Evolutionary conservation across 345 rosid genomes (phyloP).

Genomic region (Rhizophora mangle): DNA sequence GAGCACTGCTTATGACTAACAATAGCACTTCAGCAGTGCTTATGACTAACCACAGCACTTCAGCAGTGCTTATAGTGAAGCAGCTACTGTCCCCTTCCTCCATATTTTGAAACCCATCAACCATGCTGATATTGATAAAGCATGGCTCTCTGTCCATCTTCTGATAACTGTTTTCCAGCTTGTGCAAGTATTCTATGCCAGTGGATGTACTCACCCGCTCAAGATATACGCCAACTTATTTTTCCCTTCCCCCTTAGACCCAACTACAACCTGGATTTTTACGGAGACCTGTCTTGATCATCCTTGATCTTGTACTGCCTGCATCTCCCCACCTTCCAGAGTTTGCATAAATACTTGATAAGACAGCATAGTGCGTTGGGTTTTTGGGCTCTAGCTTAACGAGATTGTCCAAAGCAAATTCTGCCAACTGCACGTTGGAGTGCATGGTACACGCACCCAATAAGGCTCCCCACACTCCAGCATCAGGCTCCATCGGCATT

Average conservation of each 20-base stretch:
- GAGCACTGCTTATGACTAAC: no score
- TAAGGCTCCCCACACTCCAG: constrained; percentile 64
- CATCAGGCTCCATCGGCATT: constrained; percentile 56
- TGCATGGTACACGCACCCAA: constrained; percentile 51
- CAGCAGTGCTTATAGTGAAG: no score
- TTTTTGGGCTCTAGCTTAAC: constrained; percentile 51
- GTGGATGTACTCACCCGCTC: no score
- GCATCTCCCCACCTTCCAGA: constrained; percentile 42
- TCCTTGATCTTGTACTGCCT: constrained; percentile 28
- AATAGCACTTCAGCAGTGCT: no score
- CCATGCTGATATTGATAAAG: no score
- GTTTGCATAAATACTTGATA: constrained; percentile 37
- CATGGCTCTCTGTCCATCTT: no score
- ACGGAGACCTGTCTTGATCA: constrained; percentile 34
- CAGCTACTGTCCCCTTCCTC: no score
- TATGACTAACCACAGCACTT: no score
- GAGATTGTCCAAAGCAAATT: constrained; percentile 45
- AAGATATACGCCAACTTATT: no score
- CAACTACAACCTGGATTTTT: constrained; percentile 53
- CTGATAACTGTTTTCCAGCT: no score
- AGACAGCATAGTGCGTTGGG: constrained; percentile 41
- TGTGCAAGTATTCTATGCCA: no score
- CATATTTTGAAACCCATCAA: no score
- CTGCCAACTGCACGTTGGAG: constrained; percentile 47
- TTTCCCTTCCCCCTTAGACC: constrained; percentile 27